phyloP scores from a whole-genome alignment of 2,329 filamentous ascomycete genomes.

The Colletotrichum brevisporum region DNA sequence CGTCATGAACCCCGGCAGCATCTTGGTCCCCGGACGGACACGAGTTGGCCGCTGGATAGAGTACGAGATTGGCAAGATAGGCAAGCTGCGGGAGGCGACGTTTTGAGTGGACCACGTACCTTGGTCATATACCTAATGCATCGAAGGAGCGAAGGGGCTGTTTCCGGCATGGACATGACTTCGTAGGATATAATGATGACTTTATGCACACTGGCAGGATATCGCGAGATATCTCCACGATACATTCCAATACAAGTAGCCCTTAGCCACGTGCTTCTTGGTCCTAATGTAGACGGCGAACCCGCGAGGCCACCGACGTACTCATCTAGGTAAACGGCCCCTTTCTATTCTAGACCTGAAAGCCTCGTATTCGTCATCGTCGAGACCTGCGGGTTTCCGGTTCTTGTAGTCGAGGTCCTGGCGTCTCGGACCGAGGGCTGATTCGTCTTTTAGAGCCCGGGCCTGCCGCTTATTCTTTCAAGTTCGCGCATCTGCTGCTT shows the following conservation, averaged over 20 bases:
- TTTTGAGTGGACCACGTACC: conserved; percentile 55
- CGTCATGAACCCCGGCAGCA: conserved; percentile 90
- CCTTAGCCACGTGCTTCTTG: no score
- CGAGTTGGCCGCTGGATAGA: conserved; percentile 87
- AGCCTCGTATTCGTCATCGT: no score
- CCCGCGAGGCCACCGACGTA: no score
- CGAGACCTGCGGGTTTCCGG: no score
- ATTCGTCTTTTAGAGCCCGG: no score
- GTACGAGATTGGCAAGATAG: conserved; percentile 79
- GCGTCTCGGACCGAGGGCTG: no score
- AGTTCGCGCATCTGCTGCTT: no score
- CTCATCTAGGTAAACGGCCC: no score
- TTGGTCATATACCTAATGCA: not conserved
- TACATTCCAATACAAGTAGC: not conserved
- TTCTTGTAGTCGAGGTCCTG: no score
- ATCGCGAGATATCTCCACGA: not conserved
- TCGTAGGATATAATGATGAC: conserved; percentile 4
- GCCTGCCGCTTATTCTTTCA: no score
- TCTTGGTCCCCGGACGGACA: conserved; percentile 79
- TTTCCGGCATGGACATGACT: not conserved
- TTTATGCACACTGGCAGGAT: not conserved
- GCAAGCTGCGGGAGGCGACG: conserved; percentile 73
- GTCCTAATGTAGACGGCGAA: no score
- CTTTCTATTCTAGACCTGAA: no score
- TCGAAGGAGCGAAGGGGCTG: not conserved